Conservation (phyloP, 2,329 filamentous ascomycete species). For the Nannizziopsis barbatae region DNA sequence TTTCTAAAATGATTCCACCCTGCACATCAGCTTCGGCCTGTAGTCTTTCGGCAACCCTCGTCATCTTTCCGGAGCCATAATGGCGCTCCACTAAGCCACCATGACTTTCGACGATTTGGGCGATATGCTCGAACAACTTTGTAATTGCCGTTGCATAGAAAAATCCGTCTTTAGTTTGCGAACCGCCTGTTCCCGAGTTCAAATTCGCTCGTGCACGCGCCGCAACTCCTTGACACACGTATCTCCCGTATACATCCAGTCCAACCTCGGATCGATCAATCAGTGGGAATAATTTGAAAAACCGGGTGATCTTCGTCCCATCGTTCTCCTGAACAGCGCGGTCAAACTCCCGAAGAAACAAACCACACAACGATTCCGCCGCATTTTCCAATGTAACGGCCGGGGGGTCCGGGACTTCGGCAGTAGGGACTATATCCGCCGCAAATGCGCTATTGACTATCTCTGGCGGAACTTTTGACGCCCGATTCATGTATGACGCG, state of each 20-base stretch:
- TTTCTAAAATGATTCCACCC: conserved; percentile 88
- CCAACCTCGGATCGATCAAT: conserved; percentile 83
- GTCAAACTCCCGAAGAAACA: conserved; percentile 92
- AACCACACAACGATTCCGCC: conserved; percentile 73
- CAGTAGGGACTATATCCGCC: conserved; percentile 82
- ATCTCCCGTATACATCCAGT: conserved; percentile 85
- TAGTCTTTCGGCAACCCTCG: conserved; percentile 79
- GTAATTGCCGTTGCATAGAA: conserved; percentile 89
- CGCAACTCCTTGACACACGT: conserved; percentile 91
- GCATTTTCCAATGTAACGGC: conserved; percentile 76
- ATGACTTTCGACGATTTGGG: conserved; percentile 88
- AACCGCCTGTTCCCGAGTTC: conserved; percentile 52
- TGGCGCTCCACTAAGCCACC: conserved; percentile 84
- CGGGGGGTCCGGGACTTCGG: conserved; percentile 87
- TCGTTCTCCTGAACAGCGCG: conserved; percentile 80
- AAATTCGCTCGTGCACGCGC: conserved; percentile 69
- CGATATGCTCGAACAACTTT: conserved; percentile 92
- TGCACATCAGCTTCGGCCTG: conserved; percentile 94
- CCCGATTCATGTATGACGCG: conserved; percentile 75
- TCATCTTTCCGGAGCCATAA: conserved; percentile 88
- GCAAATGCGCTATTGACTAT: conserved; percentile 81
- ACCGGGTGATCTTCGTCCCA: conserved; percentile 77
- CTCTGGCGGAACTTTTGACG: conserved; percentile 64
- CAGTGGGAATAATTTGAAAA: conserved; percentile 95
- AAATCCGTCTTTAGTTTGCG: conserved; percentile 60